Evolutionary conservation across 768 basidiomycete genomes (phyloP), one percentile per base, ranked within the genome.

Genomic region (Xanthoconium stramineum): DNA sequence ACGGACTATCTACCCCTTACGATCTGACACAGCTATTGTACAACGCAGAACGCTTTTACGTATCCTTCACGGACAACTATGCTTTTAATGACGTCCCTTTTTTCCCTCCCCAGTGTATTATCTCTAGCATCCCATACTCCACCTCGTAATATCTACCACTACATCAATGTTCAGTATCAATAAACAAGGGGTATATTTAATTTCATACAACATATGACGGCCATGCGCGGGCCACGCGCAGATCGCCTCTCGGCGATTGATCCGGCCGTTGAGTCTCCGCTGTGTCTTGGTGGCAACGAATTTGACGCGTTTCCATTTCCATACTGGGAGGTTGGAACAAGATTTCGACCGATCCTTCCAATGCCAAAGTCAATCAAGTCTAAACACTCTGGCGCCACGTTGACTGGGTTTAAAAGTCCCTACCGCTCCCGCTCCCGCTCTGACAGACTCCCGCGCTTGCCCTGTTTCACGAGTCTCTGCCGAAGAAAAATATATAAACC

Each of bases 121-220:
- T 45, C 57, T 47, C 57, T 50, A 52, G 58, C 65, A 65, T 60
- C 32, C 46, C 43, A 17, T 68, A 67, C 35, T 52, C 53, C 37
- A 47, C 52, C 39, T 60, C 66, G 56, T 68, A 66, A 66, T 68
- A 48, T 44, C 40, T 66, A 64, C 52, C 44, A 68, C 46, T 57
- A 64, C 52, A 61, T 53, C 58, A 53, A 55, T 53, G 42, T 45
- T 49, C 37, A 44, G 47, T 57, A 66, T 48, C 53, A 30, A 53
- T 56, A 58, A 55, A 66, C 56, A 57, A 60, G 55, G 44, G 50
- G 47, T 56, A 40, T 56, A 53, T 62, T 57, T 55, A 59, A 62
- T 62, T 58, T 50, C 42, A 59, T 52, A 47, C 38, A 19, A 20
- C 9, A 39, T 44, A 36, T 35, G 19, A 28, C 40, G 19, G 29